Base-by-base conservation (phyloP, 192 early-diverging fungal genomes). In the Linnemannia elongata region DNA sequence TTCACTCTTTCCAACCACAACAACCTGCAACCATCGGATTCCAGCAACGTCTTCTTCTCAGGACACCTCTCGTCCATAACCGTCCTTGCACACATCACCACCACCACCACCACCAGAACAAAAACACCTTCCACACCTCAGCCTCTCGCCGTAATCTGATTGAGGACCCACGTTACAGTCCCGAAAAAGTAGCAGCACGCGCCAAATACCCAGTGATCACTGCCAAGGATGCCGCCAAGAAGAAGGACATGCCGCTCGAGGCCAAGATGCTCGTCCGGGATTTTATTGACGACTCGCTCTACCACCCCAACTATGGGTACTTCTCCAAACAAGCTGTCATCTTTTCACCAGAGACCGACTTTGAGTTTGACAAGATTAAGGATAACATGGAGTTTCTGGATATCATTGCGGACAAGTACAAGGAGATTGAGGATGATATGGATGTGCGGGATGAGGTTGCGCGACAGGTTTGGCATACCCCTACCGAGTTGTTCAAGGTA, bases 381-480 rank as follows among this genome's bases (percentile, higher is more conserved):
- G 94, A 96, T 82, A 92, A 94, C 71, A 90, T 94, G 57, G 93
- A 95, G 71, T 95, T 97, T 82, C 78, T 97, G 88, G 93, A 93
- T 39, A 87, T 91, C 3, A 90, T 99, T 63, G 93, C 91, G 1
- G 92, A 95, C 52, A 92, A 92, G 82, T 97, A 98, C 85, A 91
- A 91, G 55, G 95, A 94, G 75, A 90, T 99, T 81, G 95, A 97
- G 88, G 92, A 94, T 70, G 90, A 94, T 76, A 91, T 97, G 44
- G 94, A 95, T 68, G 92, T 94, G 18, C 91, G 95, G 15, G 93
- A 97, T 77, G 92, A 92, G 76, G 91, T 94, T 38, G 92, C 96
- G 8, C 89, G 95, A 75, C 98, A 99, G 89, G 92, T 99, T 36
- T 99, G 98, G 98, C 98, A 99, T 89, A 99, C 98, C 20, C 97